Evolutionary conservation across 805 yeast genomes (phyloP).

Genomic region (Teunomyces atbi): DNA sequence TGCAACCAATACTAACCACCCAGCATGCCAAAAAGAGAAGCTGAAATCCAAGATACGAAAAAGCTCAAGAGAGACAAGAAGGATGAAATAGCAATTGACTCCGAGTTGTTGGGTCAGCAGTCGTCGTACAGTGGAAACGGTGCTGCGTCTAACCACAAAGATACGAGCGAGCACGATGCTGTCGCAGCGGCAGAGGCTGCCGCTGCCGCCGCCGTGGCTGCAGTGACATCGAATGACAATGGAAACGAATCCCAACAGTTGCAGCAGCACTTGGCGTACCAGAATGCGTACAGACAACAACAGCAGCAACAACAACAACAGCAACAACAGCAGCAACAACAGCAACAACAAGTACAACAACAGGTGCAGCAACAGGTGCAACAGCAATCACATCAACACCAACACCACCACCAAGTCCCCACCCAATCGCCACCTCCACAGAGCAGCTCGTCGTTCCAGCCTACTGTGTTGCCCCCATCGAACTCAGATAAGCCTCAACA

Average conservation of each 20-base stretch:
- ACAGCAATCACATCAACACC: slow-evolving; percentile 5
- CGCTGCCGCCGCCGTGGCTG: slow-evolving; percentile 27
- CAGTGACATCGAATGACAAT: slow-evolving; percentile 11
- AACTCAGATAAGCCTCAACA: slow-evolving; percentile 51
- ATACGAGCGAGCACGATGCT: slow-evolving; percentile 17
- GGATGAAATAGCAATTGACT: slow-evolving; percentile 35
- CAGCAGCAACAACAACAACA: too few species aligned
- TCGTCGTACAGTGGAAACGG: slow-evolving; percentile 22
- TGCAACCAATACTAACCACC: slow-evolving; percentile 10
- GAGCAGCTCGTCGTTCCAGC: slow-evolving; percentile 22
- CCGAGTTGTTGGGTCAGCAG: slow-evolving; percentile 44
- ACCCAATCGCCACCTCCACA: slow-evolving; percentile 4
- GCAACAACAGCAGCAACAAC: slow-evolving; percentile 19
- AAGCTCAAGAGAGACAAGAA: slow-evolving; percentile 13
- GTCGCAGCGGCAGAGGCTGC: slow-evolving; percentile 29
- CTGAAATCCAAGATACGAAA: slow-evolving; percentile 10
- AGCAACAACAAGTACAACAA: slow-evolving; percentile 20
- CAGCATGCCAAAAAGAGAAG: slow-evolving; percentile 16
- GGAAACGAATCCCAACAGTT: slow-evolving; percentile 15
- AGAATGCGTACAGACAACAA: slow-evolving; percentile 15
- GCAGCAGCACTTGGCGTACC: slow-evolving; percentile 18
- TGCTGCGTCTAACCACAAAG: slow-evolving; percentile 7
- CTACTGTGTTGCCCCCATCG: slow-evolving; percentile 31
- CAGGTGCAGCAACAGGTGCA: slow-evolving; percentile 9
- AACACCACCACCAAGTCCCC: slow-evolving; percentile 14